Conservation (phyloP, 495 filamentous ascomycete genomes). For the Hypomontagnella submonticulosa region DNA sequence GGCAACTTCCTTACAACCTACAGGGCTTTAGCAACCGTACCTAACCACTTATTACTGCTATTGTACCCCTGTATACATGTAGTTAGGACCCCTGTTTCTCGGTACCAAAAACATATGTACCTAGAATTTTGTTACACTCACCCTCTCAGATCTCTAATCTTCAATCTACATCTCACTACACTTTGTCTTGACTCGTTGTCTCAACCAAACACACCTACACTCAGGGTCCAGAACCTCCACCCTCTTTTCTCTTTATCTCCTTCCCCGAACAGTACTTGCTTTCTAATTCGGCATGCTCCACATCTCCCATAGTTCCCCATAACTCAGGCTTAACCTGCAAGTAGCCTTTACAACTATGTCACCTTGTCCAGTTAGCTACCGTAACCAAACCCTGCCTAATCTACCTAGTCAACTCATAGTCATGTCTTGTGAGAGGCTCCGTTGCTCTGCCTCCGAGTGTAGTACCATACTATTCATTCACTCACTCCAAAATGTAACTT, state of each 20-base stretch:
- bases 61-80: slow-evolving; percentile 1
- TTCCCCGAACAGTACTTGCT: slow-evolving; percentile 21
- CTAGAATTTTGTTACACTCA: slow-evolving; percentile 13
- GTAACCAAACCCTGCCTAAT: background rate
- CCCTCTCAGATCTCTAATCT: slow-evolving; percentile 5
- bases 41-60: too few species aligned
- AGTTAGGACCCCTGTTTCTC: slow-evolving; percentile 1
- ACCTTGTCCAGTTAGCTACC: slow-evolving; percentile 10
- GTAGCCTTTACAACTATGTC: slow-evolving; percentile 26
- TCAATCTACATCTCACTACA: background rate
- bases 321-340: slow-evolving; percentile 28
- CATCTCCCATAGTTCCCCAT: slow-evolving; percentile 27
- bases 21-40: too few species aligned
- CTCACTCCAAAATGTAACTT: slow-evolving; percentile 36
- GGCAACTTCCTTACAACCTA: too few species aligned
- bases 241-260: slow-evolving; percentile 19
- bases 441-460: slow-evolving; percentile 22
- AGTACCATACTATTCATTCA: slow-evolving; percentile 19
- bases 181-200: slow-evolving; percentile 11
- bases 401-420: slow-evolving; percentile 20
- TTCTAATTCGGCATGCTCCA: slow-evolving; percentile 22
- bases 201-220: slow-evolving; percentile 22
- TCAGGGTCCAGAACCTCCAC: slow-evolving; percentile 29
- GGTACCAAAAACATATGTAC: slow-evolving; percentile 11
- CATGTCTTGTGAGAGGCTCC: slow-evolving; percentile 17